phyloP scores from a whole-genome alignment of 1,139 yeast species.

The Kluyveromyces sp. region DNA sequence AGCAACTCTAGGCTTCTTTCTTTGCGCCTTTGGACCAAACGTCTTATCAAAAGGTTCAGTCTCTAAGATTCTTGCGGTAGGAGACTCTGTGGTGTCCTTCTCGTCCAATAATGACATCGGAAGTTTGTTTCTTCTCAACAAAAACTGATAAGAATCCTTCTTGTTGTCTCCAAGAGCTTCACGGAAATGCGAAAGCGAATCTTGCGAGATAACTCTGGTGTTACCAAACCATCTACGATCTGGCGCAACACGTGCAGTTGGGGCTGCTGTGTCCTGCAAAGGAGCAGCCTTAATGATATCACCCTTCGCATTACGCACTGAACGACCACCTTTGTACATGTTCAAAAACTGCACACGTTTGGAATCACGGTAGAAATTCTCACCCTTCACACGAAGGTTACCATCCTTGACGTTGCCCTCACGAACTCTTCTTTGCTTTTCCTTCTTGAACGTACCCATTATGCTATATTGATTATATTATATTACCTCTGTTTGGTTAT shows the following conservation, averaged over 20 bases:
- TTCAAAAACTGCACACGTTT: slow-evolving; percentile 82
- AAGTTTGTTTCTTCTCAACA: slow-evolving; percentile 79
- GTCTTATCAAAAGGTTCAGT: slow-evolving; percentile 78
- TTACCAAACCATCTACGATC: slow-evolving; percentile 97
- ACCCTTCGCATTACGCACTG: slow-evolving; percentile 79
- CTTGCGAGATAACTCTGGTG: slow-evolving; percentile 95
- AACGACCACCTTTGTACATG: slow-evolving; percentile 90
- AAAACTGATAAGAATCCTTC: slow-evolving; percentile 80
- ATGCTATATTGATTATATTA: not conserved
- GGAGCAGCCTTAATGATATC: slow-evolving; percentile 82
- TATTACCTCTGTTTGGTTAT: not conserved
- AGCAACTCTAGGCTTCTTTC: slow-evolving; percentile 81
- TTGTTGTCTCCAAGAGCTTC: slow-evolving; percentile 88
- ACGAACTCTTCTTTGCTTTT: slow-evolving; percentile 75
- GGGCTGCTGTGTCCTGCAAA: slow-evolving; percentile 80
- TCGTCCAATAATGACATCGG: slow-evolving; percentile 95
- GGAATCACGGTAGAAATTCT: slow-evolving; percentile 92
- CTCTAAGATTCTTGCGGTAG: slow-evolving; percentile 72
- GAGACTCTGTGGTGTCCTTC: slow-evolving; percentile 63
- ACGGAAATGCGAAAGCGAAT: slow-evolving; percentile 88
- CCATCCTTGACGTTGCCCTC: slow-evolving; percentile 82
- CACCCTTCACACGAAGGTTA: slow-evolving; percentile 90
- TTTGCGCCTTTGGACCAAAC: slow-evolving; percentile 92
- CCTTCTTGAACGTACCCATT: slow-evolving; percentile 94
- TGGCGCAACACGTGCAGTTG: slow-evolving; percentile 91